Percentiles rank a stretch among this genome's conserved stretches.
Conservation (phyloP, 1,284 basidiomycete genomes). For the Polyporus tsugae region DNA sequence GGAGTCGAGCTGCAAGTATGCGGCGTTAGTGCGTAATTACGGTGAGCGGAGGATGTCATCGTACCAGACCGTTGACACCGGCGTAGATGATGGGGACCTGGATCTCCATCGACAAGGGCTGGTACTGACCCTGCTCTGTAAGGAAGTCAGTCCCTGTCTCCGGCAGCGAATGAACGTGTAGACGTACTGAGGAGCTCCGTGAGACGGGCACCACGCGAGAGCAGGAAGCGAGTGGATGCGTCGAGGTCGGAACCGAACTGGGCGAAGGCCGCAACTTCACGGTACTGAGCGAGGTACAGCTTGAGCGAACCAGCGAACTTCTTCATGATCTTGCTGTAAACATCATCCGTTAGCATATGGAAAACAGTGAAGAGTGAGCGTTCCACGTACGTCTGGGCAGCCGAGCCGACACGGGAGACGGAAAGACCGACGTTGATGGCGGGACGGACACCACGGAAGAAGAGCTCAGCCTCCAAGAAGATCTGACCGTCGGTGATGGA, state of each 20-base stretch:
- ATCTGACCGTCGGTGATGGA: conserved; percentile 99
- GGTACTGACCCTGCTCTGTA: conserved; percentile 96
- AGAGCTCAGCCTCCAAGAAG: conserved; percentile 99
- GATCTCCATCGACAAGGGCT: conserved; percentile 90
- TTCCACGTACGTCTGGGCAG: conserved; percentile 87
- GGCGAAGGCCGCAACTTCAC: conserved; percentile 99
- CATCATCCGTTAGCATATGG: background rate
- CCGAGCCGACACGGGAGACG: conserved; percentile 99
- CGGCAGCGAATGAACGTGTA: background rate
- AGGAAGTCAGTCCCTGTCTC: conserved; percentile 8
- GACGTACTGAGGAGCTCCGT: conserved; percentile 93
- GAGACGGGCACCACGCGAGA: conserved; percentile 96
- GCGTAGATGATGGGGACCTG: conserved; percentile 99
- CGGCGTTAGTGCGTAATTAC: conserved; percentile 21
- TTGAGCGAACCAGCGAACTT: conserved; percentile 99
- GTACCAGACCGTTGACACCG: conserved; percentile 96
- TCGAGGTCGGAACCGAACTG: conserved; percentile 99
- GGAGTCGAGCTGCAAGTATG: conserved; percentile 72
- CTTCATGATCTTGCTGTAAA: conserved; percentile 94
- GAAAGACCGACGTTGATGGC: conserved; percentile 99
- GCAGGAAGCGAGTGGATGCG: conserved; percentile 97
- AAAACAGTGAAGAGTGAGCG: background rate
- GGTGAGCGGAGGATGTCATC: conserved; percentile 41
- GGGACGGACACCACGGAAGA: conserved; percentile 99
- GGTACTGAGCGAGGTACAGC: conserved; percentile 99